Base-by-base conservation (phyloP, 1,284 basidiomycete genomes). In the Phylloboletellus chloephorus region DNA sequence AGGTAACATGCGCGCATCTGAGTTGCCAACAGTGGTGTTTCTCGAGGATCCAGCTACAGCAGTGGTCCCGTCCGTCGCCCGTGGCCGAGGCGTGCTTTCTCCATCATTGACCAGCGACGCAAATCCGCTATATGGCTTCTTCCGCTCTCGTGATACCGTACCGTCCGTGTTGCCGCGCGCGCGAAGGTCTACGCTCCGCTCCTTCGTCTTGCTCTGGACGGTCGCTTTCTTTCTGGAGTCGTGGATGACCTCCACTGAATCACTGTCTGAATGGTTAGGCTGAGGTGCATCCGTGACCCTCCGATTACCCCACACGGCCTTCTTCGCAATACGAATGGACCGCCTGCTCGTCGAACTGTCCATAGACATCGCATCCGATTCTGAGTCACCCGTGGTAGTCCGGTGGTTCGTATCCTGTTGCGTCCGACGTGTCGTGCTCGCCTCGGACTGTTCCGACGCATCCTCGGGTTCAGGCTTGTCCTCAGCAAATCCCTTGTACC, bases 281-380 rank as follows among this genome's bases (percentile, higher is more conserved):
- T 35, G 25, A 2, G 25, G 16, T n/a, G 2, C 33, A 16, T 19
- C 26, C 34, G 10, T 24, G 22, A 26, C 11, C 5, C 1, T 15
- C 3, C n/a, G 6, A 13, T 10, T 21, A 4, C 3, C 16, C 2
- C 22, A 39, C n/a, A 2, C 8, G 17, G 11, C 17, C 17, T 39
- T 53, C 35, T 44, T 51, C 4, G 31, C 11, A 9, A 13, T 13
- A 11, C 47, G 41, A 7, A 30, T 17, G 5, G 48, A 32, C 21
- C 43, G 44, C 17, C 17, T 47, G 30, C 41, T 50, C 8, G 45
- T 26, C 22, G 23, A 34, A 29, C 53, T 47, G 33, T 61, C 59
- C 46, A 62, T 49, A 19, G 59, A 51, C 57, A 62, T 63, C 19
- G 43, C 53, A 28, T 62, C 47, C 30, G 56, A 55, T 28, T 49